A percentile compares a stretch with the other conserved stretches of the same genome.
These are phyloP conservation scores for Taphrina pruni DNA, from an alignment of 1,139 yeast species.

Conservation along the genomic window DNA sequence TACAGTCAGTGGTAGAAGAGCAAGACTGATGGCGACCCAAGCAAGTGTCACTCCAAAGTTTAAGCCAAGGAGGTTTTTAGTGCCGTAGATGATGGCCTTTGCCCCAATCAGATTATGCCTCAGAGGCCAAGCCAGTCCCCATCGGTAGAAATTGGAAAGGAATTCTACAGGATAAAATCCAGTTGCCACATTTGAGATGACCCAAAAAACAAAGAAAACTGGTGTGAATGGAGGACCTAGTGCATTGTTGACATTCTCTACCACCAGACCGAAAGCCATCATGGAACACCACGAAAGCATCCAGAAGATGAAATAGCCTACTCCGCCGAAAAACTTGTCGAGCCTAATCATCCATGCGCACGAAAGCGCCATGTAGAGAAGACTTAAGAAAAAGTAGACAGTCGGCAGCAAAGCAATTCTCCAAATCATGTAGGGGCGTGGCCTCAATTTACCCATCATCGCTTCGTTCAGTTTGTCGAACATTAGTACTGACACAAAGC, in stretches of 20 bases:
- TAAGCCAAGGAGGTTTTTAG: conserved; percentile 64
- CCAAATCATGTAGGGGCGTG: conserved; percentile 58
- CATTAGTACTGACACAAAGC: conserved; percentile 66
- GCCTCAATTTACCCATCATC: conserved; percentile 57
- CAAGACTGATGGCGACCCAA: conserved; percentile 63
- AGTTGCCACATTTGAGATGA: conserved; percentile 65
- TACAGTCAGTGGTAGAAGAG: conserved; percentile 57
- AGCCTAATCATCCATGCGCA: conserved; percentile 66
- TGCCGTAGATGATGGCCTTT: conserved; percentile 63
- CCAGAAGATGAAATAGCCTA: conserved; percentile 73
- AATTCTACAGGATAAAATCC: conserved; percentile 66
- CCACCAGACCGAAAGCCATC: conserved; percentile 68
- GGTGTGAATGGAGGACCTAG: conserved; percentile 63
- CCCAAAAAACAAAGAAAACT: conserved; percentile 65
- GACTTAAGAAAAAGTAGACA: conserved; percentile 60
- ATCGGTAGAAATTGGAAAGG: conserved; percentile 61
- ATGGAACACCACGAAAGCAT: conserved; percentile 64
- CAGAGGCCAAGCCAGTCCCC: conserved; percentile 71
- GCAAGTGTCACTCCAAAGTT: conserved; percentile 63
- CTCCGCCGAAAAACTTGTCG: conserved; percentile 60
- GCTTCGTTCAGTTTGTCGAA: conserved; percentile 62
- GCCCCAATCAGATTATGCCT: conserved; percentile 63
- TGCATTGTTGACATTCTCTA: conserved; percentile 63
- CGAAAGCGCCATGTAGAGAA: conserved; percentile 64
- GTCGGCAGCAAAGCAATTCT: conserved; percentile 57